phyloP scores from a whole-genome alignment of 805 yeast species.

The Saccharomycopsis olivae region DNA sequence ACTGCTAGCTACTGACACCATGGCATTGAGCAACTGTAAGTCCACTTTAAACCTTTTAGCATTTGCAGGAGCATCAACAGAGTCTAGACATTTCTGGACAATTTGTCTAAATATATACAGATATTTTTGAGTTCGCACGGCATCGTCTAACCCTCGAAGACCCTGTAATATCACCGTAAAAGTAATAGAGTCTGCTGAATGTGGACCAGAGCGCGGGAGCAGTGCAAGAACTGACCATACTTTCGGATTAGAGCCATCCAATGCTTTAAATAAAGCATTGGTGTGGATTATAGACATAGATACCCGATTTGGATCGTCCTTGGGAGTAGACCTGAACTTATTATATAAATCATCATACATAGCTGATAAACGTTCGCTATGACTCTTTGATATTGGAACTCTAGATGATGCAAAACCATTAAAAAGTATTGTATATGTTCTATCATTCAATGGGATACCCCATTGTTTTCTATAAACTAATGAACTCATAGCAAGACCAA shows the following conservation, averaged over 20 bases:
- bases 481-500: constrained; percentile 39
- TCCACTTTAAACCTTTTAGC: constrained; percentile 4
- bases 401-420: constrained; percentile 31
- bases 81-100: neutral
- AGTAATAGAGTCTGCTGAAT: constrained; percentile 27
- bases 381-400: constrained; percentile 25
- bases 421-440: constrained; percentile 36
- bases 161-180: constrained; percentile 23
- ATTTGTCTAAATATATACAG: neutral
- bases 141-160: constrained; percentile 6
- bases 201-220: constrained; percentile 18
- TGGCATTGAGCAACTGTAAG: neutral
- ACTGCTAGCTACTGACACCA: neutral
- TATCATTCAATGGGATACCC: constrained; percentile 43
- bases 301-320: neutral
- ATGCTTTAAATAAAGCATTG: constrained; percentile 35
- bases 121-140: neutral
- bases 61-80: neutral
- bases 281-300: constrained; percentile 28
- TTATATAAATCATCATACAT: constrained; percentile 3
- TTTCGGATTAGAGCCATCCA: constrained; percentile 24
- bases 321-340: neutral
- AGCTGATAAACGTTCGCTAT: constrained; percentile 24
- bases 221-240: constrained; percentile 31
- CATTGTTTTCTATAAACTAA: constrained; percentile 50